Evolutionary conservation across 805 yeast genomes (phyloP).

Genomic region (Saturnispora quitensis): DNA sequence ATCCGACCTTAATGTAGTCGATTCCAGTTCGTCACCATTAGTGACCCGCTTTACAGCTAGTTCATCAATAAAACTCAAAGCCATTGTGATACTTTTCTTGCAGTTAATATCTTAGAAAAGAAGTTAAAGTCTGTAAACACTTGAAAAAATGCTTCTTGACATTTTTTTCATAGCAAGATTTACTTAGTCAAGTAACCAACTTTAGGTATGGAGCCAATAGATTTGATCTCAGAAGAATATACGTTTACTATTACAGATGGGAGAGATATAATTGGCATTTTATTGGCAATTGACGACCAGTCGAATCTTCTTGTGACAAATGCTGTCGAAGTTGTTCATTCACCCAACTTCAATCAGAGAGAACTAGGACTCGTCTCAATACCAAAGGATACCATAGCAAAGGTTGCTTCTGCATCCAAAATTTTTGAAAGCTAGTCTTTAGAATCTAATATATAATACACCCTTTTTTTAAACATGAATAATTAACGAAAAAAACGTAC

Average conservation of each 20-base stretch:
- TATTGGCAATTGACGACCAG: conserved; percentile 37
- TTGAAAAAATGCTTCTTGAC: not conserved
- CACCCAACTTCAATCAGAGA: conserved; percentile 18
- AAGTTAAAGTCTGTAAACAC: not conserved
- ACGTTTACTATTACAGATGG: conserved; percentile 24
- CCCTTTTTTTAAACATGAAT: not conserved
- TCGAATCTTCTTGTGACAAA: conserved; percentile 33
- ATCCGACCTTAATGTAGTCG: conserved; percentile 27
- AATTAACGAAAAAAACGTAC: not conserved
- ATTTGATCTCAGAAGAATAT: conserved; percentile 28
- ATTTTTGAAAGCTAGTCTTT: not conserved
- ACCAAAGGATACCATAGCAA: conserved; percentile 32
- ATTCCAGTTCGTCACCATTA: conserved; percentile 18
- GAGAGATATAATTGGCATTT: conserved; percentile 28
- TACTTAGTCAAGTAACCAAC: not conserved
- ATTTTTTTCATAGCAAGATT: not conserved
- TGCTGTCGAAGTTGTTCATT: conserved; percentile 24
- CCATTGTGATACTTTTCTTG: not conserved
- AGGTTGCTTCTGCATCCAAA: conserved; percentile 19
- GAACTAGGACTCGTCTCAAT: conserved; percentile 47
- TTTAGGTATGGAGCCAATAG: conserved; percentile 14
- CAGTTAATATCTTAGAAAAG: not conserved
- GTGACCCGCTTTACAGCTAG: conserved; percentile 21
- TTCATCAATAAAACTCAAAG: conserved; percentile 14
- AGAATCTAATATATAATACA: not conserved